Base-by-base conservation (phyloP, 371 early-diverging fungal species). In the Parasitella parasitica region DNA sequence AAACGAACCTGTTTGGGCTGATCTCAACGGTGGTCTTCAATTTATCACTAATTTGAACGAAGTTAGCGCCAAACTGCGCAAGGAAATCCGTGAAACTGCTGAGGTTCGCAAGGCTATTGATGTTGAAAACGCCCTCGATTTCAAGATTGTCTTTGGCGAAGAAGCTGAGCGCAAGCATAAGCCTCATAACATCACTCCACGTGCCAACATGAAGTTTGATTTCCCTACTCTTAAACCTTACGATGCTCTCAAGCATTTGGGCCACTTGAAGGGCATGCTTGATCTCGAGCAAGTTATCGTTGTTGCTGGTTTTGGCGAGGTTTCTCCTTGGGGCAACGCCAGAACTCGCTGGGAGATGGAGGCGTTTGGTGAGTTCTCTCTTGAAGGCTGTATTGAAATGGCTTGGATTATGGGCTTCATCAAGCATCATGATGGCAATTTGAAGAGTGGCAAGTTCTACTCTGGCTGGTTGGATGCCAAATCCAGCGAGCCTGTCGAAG, bases 301-400 rank as follows among this genome's bases (percentile, higher is more conserved):
- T 43, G 89, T 95, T 50, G 93, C 95, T 59, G 97, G 97, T 61
- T 96, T 93, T 63, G 91, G 93, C 72, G 97, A 97, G 76, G 96
- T 97, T 12, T 94, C 96, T 5, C 97, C 97, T 18, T 95, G 88
- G 83, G 97, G 97, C 71, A 92, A 91, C 64, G 86, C 93, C 36
- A 87, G 96, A 69, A 96, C 96, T 55, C 93, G 98, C 57, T 97
- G 98, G 98, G 97, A 97, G 78, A 97, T 97, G 95, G 96, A 95
- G 73, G 89, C 94, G 56, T 69, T 79, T 53, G 97, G 97, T 64
- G 90, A 95, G 73, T 93, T 97, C 81, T 96, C 96, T 43, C 84
- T 97, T 34, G 96, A 96, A 57, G 97, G 96, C 15, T 95, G 95
- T 71, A 94, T 97, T 67, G 97, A 97, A 80, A 89, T 97, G 88